Evolutionary conservation across 75 land plant genomes (phyloP).

Genomic region (Pseudotsuga menziesii): DNA sequence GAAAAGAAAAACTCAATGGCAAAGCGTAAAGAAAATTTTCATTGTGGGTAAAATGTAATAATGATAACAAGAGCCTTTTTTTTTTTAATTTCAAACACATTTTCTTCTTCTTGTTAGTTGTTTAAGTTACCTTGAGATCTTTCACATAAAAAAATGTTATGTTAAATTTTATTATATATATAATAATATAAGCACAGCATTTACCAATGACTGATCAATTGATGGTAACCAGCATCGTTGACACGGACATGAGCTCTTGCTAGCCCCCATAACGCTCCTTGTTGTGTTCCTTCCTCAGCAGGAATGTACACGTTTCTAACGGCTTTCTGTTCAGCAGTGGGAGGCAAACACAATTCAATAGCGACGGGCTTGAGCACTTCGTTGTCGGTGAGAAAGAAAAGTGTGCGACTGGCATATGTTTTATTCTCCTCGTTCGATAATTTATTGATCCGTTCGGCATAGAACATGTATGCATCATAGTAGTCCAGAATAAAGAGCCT

Average conservation of each 20-base stretch:
- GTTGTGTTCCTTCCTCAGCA: slow-evolving; percentile 1
- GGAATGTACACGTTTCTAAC: slow-evolving; percentile 20
- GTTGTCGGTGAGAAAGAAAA: slow-evolving; percentile 21
- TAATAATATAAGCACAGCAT: too few relatives aligned
- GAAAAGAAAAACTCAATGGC: background rate
- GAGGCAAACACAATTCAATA: slow-evolving; percentile 36
- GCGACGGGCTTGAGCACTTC: slow-evolving; percentile 26
- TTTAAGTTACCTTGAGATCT: too few relatives aligned
- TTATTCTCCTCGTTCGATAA: background rate
- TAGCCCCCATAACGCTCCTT: slow-evolving; percentile 30
- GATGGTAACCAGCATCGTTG: slow-evolving; percentile 36
- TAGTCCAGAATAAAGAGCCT: slow-evolving; percentile 65
- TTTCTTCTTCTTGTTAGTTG: too few relatives aligned
- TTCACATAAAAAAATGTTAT: too few relatives aligned
- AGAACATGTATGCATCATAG: slow-evolving; percentile 43
- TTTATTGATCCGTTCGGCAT: slow-evolving; percentile 22
- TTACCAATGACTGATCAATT: slow-evolving; percentile 32
- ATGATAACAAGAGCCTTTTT: too few relatives aligned
- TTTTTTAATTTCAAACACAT: too few relatives aligned
- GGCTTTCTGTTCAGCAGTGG: slow-evolving; percentile 1
- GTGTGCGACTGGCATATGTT: slow-evolving; percentile 35
- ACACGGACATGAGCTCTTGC: slow-evolving; percentile 29
- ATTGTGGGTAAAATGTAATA: too few relatives aligned
- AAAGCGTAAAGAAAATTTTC: too few relatives aligned
- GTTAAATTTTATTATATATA: too few relatives aligned